Conservation (phyloP, 148 eudicot species). For the Linanthus parryae region DNA sequence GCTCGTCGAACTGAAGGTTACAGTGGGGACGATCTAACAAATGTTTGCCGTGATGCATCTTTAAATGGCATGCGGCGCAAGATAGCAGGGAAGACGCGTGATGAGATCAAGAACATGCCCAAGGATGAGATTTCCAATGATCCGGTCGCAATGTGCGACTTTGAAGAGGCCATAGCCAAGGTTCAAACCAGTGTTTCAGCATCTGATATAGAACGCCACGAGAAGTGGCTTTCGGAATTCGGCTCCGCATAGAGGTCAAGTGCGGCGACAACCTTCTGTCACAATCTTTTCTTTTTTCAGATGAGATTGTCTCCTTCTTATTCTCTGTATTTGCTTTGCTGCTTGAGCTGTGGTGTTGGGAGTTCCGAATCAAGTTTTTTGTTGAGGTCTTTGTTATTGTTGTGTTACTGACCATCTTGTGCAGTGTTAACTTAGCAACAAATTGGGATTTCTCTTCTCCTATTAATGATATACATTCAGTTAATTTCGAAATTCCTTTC, state of each 20-base stretch:
- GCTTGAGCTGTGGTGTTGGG: too few relatives aligned
- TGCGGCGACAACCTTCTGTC: too few relatives aligned
- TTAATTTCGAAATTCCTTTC: too few relatives aligned
- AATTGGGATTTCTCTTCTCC: too few relatives aligned
- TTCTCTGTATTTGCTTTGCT: too few relatives aligned
- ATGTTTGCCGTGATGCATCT: slow-evolving; percentile 93
- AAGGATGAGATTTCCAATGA: slow-evolving; percentile 93
- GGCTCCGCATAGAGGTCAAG: slow-evolving; percentile 99
- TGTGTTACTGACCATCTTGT: too few relatives aligned
- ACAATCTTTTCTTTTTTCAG: too few relatives aligned
- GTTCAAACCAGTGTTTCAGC: slow-evolving; percentile 96
- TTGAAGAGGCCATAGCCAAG: slow-evolving; percentile 80
- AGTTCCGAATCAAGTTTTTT: too few relatives aligned
- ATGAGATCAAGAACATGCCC: slow-evolving; percentile 93
- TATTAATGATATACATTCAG: too few relatives aligned
- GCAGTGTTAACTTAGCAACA: too few relatives aligned
- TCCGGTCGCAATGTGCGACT: slow-evolving; percentile 96
- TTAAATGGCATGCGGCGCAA: slow-evolving; percentile 95
- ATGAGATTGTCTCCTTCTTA: too few relatives aligned
- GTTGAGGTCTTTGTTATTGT: too few relatives aligned
- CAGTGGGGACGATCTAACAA: slow-evolving; percentile 98
- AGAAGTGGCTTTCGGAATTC: slow-evolving; percentile 84
- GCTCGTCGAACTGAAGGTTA: slow-evolving; percentile 92
- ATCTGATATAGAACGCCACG: slow-evolving; percentile 82
- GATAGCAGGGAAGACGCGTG: slow-evolving; percentile 93